Evolutionary conservation across 2,329 filamentous ascomycete species (phyloP).

Genomic region (Beauveria sp.): DNA sequence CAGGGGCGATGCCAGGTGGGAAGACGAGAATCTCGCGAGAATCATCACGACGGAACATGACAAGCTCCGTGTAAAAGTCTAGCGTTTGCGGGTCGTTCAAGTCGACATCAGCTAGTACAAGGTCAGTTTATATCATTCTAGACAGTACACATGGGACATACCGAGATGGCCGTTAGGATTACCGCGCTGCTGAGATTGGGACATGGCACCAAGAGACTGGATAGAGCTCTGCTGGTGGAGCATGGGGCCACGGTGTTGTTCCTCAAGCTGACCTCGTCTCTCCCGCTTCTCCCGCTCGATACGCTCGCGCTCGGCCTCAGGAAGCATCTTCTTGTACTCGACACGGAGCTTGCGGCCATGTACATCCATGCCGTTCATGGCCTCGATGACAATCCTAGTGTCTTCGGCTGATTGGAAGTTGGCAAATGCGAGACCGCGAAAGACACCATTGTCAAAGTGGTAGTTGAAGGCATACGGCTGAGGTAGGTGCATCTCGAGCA

Average conservation of each 20-base stretch:
- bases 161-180: slow-evolving; percentile 31
- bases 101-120: slow-evolving; percentile 58
- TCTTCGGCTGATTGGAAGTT: slow-evolving; percentile 97
- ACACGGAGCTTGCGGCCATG: slow-evolving; percentile 91
- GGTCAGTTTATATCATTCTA: slow-evolving; percentile 1
- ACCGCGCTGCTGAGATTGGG: slow-evolving; percentile 49
- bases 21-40: slow-evolving; percentile 77
- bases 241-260: slow-evolving; percentile 77
- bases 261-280: slow-evolving; percentile 88
- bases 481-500: slow-evolving; percentile 89
- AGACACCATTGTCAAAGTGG: slow-evolving; percentile 97
- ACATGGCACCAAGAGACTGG: slow-evolving; percentile 64
- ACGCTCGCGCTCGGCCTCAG: slow-evolving; percentile 84
- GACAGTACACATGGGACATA: slow-evolving; percentile 23
- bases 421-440: slow-evolving; percentile 90
- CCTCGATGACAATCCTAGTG: slow-evolving; percentile 84
- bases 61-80: slow-evolving; percentile 81
- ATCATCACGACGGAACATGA: slow-evolving; percentile 78
- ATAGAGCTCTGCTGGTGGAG: slow-evolving; percentile 82
- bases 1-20: slow-evolving; percentile 68
- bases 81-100: slow-evolving; percentile 85
- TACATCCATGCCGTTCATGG: slow-evolving; percentile 92
- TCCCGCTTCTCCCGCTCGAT: slow-evolving; percentile 97
- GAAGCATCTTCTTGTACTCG: slow-evolving; percentile 99
- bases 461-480: slow-evolving; percentile 99